A percentile compares a stretch with the other conserved stretches of the same genome.
phyloP scores from a whole-genome alignment of 306 rosid genomes.

The Dryas octopetala region DNA sequence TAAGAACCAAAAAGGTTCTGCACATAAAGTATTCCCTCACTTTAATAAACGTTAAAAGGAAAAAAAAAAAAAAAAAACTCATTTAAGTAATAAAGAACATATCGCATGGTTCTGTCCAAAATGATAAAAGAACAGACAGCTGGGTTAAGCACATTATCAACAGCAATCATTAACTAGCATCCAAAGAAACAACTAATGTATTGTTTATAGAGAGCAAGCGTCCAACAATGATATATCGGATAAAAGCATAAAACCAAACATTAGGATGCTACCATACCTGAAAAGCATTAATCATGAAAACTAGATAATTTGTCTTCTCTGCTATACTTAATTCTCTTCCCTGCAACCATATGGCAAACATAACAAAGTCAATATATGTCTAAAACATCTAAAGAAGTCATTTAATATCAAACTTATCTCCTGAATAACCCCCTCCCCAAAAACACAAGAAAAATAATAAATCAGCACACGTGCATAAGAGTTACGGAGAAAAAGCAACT shows the following conservation, averaged over 20 bases:
- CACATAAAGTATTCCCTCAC: not conserved
- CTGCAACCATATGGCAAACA: slow-evolving; percentile 46
- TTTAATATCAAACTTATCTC: not conserved
- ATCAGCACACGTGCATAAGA: not conserved
- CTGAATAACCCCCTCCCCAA: not conserved
- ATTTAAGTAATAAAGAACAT: not conserved
- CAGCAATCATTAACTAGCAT: not conserved
- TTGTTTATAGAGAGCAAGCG: not conserved
- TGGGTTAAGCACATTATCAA: not conserved
- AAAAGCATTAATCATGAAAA: slow-evolving; percentile 94
- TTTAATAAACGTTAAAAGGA: not conserved
- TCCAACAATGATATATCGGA: not conserved
- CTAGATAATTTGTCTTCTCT: slow-evolving; percentile 91
- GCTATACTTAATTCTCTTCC: slow-evolving; percentile 83
- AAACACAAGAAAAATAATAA: too few relatives aligned
- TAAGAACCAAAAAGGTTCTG: not conserved
- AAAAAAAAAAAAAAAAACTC: not conserved
- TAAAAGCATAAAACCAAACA: not conserved
- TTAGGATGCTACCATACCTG: slow-evolving; percentile 57
- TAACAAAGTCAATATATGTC: slow-evolving; percentile 24
- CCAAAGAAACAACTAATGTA: not conserved
- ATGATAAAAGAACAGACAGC: not conserved
- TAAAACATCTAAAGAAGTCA: not conserved
- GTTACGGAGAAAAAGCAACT: not conserved
- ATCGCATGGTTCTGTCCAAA: not conserved